phyloP scores from a whole-genome alignment of 2,329 filamentous ascomycete genomes.

The Microcyclosporella mali region DNA sequence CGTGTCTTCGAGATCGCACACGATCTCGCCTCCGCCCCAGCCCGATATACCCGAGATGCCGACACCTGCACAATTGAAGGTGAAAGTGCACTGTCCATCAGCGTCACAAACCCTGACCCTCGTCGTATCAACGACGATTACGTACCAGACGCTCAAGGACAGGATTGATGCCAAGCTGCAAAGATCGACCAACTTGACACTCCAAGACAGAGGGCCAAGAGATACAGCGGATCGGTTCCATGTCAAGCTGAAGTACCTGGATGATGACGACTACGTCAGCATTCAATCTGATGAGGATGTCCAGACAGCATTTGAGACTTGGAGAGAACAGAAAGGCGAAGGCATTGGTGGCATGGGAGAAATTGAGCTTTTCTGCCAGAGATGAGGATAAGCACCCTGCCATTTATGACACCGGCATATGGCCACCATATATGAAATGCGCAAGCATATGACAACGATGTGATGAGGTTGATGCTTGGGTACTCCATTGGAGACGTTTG shows the following conservation, averaged over 20 bases:
- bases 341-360: constrained; percentile 67
- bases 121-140: constrained; percentile 93
- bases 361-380: constrained; percentile 79
- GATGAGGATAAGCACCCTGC: constrained; percentile 16
- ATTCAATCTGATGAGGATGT: constrained; percentile 96
- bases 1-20: constrained; percentile 28
- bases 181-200: constrained; percentile 75
- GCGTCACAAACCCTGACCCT: constrained; percentile 88
- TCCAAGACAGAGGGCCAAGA: constrained; percentile 56
- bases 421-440: neutral
- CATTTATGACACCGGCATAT: neutral
- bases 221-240: constrained; percentile 35
- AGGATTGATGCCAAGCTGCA: constrained; percentile 93
- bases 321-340: constrained; percentile 68
- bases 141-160: constrained; percentile 87
- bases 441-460: too few relatives aligned
- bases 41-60: constrained; percentile 39
- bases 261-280: constrained; percentile 88
- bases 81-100: constrained; percentile 75
- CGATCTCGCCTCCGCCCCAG: constrained; percentile 10
- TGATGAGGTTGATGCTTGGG: too few relatives aligned
- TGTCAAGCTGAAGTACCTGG: constrained; percentile 81
- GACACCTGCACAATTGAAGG: constrained; percentile 68
- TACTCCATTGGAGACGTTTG: too few relatives aligned
- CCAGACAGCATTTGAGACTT: constrained; percentile 89